Base-by-base conservation (phyloP, 1,284 basidiomycete genomes). In the Clitocybe nebularis region DNA sequence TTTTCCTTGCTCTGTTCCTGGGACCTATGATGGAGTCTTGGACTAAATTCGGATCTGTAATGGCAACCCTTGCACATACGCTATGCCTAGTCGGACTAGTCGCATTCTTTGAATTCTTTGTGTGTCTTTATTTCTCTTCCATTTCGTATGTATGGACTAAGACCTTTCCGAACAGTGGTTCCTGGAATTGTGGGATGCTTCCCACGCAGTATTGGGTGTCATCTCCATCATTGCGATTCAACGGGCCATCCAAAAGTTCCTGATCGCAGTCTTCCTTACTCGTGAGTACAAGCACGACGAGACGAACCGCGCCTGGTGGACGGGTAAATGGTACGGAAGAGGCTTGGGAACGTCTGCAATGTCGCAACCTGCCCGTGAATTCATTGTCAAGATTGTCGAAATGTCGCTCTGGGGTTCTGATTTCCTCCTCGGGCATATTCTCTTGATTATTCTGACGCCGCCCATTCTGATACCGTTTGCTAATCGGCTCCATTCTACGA, bases 301-400 rank as follows among this genome's bases (percentile, higher is more conserved):
- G 70, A 93, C 91, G 13, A 96, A 97, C 69, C 76, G 90, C 47
- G 93, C 93, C 5, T 97, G 93, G 93, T 97, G 93, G 93, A 93
- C 92, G n/a, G 93, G 93, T 62, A 90, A 93, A 66, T 96, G 93
- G 93, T 94, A 93, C 60, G 92, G 93, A 39, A 79, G 92, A 44
- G 90, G 91, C 29, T 73, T 96, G 22, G 94, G 93, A 30, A 75
- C 75, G 19, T 87, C 89, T 36, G 92, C 41, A 14, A 84, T 93
- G 63, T 93, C 90, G 26, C 93, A 96, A 62, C 93, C 93, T 32
- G 91, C 90, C 47, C 85, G 93, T 63, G 93, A 97, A 72, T 95
- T 89, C 61, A 80, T 97, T 47, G 93, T 97, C 71, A 97, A 97
- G 75, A 91, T 95, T 47, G 90, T 96, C 52, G 94, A 96, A 67